phyloP scores from a whole-genome alignment of 108 stramenopile species.

The Skeletonema grethae region DNA sequence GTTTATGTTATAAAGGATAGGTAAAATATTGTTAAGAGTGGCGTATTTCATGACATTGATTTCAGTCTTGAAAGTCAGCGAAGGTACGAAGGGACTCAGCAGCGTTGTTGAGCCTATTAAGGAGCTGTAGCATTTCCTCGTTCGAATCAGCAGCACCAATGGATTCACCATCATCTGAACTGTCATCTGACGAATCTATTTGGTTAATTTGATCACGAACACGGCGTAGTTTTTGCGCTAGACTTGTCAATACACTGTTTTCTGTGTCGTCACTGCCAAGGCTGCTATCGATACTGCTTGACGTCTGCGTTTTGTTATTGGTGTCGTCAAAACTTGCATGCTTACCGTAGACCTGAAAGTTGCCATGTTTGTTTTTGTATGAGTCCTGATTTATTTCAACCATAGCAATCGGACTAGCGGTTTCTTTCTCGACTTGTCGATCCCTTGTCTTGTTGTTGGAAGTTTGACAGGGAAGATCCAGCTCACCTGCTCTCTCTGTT shows the following conservation, averaged over 20 bases:
- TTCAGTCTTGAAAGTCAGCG: not conserved
- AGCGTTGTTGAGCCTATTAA: slow-evolving; percentile 39
- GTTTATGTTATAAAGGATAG: not conserved
- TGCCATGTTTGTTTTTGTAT: too few relatives aligned
- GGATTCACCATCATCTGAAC: slow-evolving; percentile 15
- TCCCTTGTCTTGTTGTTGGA: slow-evolving; percentile 16
- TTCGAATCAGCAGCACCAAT: slow-evolving; percentile 26
- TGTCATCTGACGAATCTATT: slow-evolving; percentile 31
- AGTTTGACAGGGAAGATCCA: not conserved
- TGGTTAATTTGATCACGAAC: slow-evolving; percentile 42
- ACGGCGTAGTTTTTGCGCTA: slow-evolving; percentile 24
- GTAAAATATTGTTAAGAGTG: not conserved
- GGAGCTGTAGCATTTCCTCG: slow-evolving; percentile 46
- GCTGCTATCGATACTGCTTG: slow-evolving; percentile 23
- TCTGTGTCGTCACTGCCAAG: slow-evolving; percentile 42
- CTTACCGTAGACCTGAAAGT: not conserved
- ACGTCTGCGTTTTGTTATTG: not conserved
- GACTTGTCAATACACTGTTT: slow-evolving; percentile 23
- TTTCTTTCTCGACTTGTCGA: slow-evolving; percentile 8
- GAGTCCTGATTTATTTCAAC: slow-evolving; percentile 13
- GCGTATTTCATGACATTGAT: not conserved
- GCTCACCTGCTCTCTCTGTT: not conserved
- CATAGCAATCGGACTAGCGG: not conserved
- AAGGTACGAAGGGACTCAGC: slow-evolving; percentile 44
- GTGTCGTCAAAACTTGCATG: not conserved